Evolutionary conservation across 2,329 filamentous ascomycete species (phyloP).

Genomic region (Ambrosiella beaveri): DNA sequence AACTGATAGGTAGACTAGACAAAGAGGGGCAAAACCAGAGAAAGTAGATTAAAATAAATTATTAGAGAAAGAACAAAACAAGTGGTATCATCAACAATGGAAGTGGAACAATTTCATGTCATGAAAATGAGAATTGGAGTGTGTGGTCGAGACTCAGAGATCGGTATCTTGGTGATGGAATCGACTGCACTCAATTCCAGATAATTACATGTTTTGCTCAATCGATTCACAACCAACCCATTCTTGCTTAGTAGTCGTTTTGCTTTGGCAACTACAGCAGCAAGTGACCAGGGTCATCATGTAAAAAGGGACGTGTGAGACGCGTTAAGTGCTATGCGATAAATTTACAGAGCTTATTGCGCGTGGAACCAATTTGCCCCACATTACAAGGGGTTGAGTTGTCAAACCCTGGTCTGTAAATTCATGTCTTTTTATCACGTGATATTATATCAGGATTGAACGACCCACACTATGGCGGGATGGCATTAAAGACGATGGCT

Average conservation of each 20-base stretch:
- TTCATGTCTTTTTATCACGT: neutral
- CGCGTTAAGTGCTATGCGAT: conserved; percentile 13
- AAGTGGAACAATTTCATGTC: too few species aligned
- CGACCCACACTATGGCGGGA: neutral
- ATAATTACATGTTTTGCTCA: neutral
- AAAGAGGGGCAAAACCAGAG: neutral
- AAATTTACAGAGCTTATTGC: neutral
- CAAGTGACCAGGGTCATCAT: conserved; percentile 2
- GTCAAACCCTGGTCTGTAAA: neutral
- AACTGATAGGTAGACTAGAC: neutral
- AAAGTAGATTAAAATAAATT: neutral
- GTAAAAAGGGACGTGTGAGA: conserved; percentile 13
- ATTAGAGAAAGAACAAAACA: too few species aligned
- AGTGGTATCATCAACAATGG: too few species aligned
- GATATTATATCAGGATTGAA: neutral
- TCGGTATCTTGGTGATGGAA: too few species aligned
- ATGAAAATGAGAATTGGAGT: too few species aligned
- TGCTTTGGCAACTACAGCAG: conserved; percentile 4
- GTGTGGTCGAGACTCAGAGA: too few species aligned
- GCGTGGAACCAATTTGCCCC: neutral
- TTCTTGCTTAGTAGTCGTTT: conserved; percentile 1
- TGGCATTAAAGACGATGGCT: too few species aligned
- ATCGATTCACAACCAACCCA: conserved; percentile 1
- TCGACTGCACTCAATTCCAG: too few species aligned
- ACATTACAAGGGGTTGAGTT: neutral